Conservation (phyloP, 2,329 filamentous ascomycete species). For the Ustilaginoidea virens region DNA sequence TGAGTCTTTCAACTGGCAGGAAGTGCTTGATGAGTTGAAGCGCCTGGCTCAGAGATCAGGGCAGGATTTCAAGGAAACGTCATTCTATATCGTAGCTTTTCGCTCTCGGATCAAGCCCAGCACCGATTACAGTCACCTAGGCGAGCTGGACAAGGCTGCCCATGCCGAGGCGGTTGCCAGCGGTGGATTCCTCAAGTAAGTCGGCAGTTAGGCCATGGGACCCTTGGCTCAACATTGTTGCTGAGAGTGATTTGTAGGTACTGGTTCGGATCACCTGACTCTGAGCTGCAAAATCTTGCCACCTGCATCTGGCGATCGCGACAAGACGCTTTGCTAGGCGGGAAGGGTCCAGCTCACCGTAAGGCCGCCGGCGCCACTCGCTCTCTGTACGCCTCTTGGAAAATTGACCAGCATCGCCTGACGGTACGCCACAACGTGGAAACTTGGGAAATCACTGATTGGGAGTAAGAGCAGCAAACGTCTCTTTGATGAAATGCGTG, state of each 20-base stretch:
- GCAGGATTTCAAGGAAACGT: constrained; percentile 40
- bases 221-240: constrained; percentile 6
- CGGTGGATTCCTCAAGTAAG: constrained; percentile 68
- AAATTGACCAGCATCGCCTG: constrained; percentile 55
- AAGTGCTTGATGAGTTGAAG: constrained; percentile 43
- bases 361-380: constrained; percentile 51
- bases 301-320: constrained; percentile 56
- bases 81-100: constrained; percentile 78
- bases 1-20: constrained; percentile 62
- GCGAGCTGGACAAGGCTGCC: constrained; percentile 58
- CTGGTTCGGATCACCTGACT: constrained; percentile 71
- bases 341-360: constrained; percentile 41
- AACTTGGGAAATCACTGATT: constrained; percentile 48
- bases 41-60: constrained; percentile 30
- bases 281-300: constrained; percentile 59
- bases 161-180: constrained; percentile 67
- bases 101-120: constrained; percentile 54
- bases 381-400: constrained; percentile 50
- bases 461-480: constrained; percentile 20
- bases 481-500: neutral
- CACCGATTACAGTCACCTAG: constrained; percentile 53
- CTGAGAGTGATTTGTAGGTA: constrained; percentile 45
- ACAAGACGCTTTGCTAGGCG: constrained; percentile 43
- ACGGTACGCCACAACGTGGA: constrained; percentile 49
- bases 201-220: constrained; percentile 3